Evolutionary conservation across 208 protist genomes (phyloP).

Genomic region (Trypanosoma cruzi): DNA sequence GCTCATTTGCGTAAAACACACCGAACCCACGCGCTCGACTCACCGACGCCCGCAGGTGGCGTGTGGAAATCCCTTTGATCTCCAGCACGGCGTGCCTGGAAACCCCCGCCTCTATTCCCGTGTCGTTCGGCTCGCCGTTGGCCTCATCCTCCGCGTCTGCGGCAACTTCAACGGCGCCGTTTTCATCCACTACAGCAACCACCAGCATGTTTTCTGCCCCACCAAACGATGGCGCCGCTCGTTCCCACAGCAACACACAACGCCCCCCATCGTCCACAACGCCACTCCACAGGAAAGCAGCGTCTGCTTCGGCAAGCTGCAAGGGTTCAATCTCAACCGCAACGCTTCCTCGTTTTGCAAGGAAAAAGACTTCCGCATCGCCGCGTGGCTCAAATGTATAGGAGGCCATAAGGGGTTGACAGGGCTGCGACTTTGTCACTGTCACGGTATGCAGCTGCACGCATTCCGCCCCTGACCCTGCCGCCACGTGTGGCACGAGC

Average conservation of each 20-base stretch:
- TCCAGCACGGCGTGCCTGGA: constrained; percentile 35
- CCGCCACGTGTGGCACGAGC: not conserved
- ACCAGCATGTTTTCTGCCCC: constrained; percentile 28
- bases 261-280: constrained; percentile 49
- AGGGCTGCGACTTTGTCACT: not conserved
- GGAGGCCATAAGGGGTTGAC: not conserved
- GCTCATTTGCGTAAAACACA: constrained; percentile 56
- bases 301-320: constrained; percentile 2
- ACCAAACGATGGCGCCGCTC: not conserved
- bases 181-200: constrained; percentile 44
- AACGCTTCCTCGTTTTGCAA: not conserved
- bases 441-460: constrained; percentile 12
- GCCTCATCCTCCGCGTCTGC: constrained; percentile 32
- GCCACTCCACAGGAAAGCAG: constrained; percentile 19
- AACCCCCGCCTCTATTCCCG: not conserved
- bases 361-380: not conserved
- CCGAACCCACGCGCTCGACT: constrained; percentile 66
- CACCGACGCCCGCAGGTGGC: constrained; percentile 50
- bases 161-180: constrained; percentile 28
- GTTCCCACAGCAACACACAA: constrained; percentile 41
- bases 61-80: constrained; percentile 46
- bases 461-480: not conserved
- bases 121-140: too few species aligned
- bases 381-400: not conserved
- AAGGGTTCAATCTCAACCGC: constrained; percentile 14